Percentiles rank a stretch among this genome's conserved stretches.
Evolutionary conservation across 2,329 filamentous ascomycete species (phyloP).

Genomic region (Talaromyces sp.): DNA sequence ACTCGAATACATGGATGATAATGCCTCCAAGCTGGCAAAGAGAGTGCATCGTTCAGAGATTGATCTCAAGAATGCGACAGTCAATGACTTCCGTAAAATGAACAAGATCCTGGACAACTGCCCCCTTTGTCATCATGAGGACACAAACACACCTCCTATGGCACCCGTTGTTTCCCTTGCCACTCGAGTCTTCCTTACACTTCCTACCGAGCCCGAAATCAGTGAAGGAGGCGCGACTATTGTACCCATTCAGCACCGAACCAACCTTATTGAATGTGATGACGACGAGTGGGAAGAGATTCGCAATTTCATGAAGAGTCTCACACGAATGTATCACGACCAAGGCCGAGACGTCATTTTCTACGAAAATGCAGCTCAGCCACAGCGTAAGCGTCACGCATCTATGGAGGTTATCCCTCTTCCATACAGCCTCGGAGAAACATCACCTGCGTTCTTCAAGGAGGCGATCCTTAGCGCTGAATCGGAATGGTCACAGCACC

Average conservation of each 20-base stretch:
- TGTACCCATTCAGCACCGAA: constrained; percentile 82
- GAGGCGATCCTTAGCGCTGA: constrained; percentile 88
- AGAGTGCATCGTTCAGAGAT: constrained; percentile 85
- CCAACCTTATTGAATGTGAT: constrained; percentile 94
- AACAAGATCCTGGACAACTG: constrained; percentile 84
- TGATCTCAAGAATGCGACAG: constrained; percentile 83
- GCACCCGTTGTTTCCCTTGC: constrained; percentile 85
- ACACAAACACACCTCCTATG: constrained; percentile 72
- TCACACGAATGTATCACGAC: constrained; percentile 92
- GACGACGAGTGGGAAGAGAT: constrained; percentile 99
- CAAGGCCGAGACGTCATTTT: constrained; percentile 92
- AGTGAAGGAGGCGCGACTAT: constrained; percentile 83
- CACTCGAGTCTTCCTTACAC: constrained; percentile 82
- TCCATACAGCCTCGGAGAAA: constrained; percentile 87
- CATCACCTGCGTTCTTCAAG: constrained; percentile 89
- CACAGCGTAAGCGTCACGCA: constrained; percentile 77
- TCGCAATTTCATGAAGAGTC: constrained; percentile 96
- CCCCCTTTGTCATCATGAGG: constrained; percentile 90
- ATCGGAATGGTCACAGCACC: constrained; percentile 94
- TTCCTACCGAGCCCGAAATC: constrained; percentile 87
- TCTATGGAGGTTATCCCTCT: constrained; percentile 84
- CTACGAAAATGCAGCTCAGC: constrained; percentile 92
- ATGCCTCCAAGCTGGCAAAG: constrained; percentile 84
- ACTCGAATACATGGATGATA: constrained; percentile 97
- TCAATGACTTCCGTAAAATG: constrained; percentile 87